Conservation (phyloP, 306 rosid species). For the Acacia acuminata region DNA sequence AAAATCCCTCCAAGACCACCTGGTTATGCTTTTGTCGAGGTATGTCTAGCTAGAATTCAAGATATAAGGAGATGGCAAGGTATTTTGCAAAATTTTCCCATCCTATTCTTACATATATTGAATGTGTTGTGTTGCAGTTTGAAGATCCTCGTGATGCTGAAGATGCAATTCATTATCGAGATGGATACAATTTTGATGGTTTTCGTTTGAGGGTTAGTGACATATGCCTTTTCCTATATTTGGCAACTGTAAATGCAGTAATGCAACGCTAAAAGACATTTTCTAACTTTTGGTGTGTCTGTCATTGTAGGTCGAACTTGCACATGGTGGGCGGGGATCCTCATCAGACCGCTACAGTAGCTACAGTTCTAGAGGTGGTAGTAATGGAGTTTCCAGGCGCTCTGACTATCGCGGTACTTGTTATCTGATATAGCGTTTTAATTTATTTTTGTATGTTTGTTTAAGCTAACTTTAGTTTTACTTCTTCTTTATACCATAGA, state of each 20-base stretch:
- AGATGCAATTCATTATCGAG: constrained; percentile 55
- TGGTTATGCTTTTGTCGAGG: constrained; percentile 74
- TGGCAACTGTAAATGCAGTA: neutral
- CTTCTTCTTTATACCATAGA: neutral
- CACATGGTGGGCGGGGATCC: constrained; percentile 57
- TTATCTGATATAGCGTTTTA: neutral
- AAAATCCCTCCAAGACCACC: constrained; percentile 70
- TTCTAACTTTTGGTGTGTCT: neutral
- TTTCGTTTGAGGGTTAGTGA: constrained; percentile 47
- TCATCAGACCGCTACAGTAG: constrained; percentile 47
- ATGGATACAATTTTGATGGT: constrained; percentile 58
- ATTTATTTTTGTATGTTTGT: neutral
- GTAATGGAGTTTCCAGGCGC: constrained; percentile 51
- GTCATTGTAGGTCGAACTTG: constrained; percentile 54
- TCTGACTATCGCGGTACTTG: constrained; percentile 63
- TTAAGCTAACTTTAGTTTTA: neutral
- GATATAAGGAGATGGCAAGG: neutral
- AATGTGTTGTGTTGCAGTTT: constrained; percentile 35
- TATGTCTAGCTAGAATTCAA: constrained; percentile 19
- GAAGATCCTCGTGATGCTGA: constrained; percentile 59
- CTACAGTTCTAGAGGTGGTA: constrained; percentile 48
- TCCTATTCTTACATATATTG: neutral
- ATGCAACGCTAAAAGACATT: neutral
- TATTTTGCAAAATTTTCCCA: neutral
- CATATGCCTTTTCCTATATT: neutral